Conservation (phyloP, 2,329 filamentous ascomycete genomes). For the Pseudocercospora macadamiae region DNA sequence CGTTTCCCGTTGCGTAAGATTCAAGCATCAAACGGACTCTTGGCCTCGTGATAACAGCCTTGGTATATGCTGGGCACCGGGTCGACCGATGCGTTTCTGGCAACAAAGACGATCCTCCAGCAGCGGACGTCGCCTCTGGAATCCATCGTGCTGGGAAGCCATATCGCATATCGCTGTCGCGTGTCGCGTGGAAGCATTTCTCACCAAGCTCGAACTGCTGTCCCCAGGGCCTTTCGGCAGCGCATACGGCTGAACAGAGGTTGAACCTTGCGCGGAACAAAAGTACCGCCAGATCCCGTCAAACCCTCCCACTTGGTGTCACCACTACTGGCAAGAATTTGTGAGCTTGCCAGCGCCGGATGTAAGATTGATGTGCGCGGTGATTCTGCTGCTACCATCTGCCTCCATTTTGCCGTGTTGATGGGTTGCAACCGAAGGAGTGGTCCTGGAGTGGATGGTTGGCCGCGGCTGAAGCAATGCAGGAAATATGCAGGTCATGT, state of each 20-base stretch:
- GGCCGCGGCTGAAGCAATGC: not conserved
- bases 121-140: conserved; percentile 2
- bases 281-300: too few relatives aligned
- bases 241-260: not conserved
- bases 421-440: not conserved
- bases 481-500: not conserved
- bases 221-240: not conserved
- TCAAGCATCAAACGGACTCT: conserved; percentile 9
- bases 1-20: conserved; percentile 12
- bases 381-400: too few relatives aligned
- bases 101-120: not conserved
- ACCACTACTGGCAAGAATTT: not conserved
- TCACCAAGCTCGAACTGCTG: not conserved
- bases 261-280: too few relatives aligned
- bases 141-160: not conserved
- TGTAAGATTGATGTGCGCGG: too few relatives aligned
- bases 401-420: not conserved
- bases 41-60: conserved; percentile 15
- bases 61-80: not conserved
- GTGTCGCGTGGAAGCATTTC: not conserved
- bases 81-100: not conserved
- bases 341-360: too few relatives aligned
- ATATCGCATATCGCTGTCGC: not conserved
- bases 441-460: too few relatives aligned
- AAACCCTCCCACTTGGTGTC: not conserved